These are phyloP conservation scores for Apiospora arundinis DNA, from an alignment of 2,329 filamentous ascomycete genomes.

Conservation along the genomic window DNA sequence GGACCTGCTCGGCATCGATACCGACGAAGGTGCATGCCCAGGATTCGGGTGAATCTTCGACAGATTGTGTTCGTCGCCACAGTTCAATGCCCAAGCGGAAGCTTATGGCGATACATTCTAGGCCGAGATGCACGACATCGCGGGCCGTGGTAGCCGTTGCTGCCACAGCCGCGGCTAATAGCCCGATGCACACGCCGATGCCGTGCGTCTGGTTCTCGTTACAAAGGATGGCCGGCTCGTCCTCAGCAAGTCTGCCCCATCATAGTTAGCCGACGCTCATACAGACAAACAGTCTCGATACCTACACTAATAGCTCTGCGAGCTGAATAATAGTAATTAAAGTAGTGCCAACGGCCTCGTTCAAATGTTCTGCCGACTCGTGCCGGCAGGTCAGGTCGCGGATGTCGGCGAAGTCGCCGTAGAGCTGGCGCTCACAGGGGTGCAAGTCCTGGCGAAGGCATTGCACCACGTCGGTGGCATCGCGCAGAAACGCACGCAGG, in stretches of 20 bases:
- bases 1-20: neutral
- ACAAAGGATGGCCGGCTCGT: neutral
- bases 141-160: slow-evolving; percentile 35
- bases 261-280: neutral
- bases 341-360: slow-evolving; percentile 15
- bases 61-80: slow-evolving; percentile 9
- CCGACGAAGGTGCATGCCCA: slow-evolving; percentile 18
- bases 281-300: neutral
- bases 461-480: slow-evolving; percentile 18
- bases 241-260: neutral
- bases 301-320: neutral
- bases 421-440: slow-evolving; percentile 8
- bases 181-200: slow-evolving; percentile 40
- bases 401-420: slow-evolving; percentile 19
- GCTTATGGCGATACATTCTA: slow-evolving; percentile 38
- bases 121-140: slow-evolving; percentile 38
- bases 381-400: slow-evolving; percentile 10
- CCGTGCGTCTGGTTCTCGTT: slow-evolving; percentile 3
- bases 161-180: slow-evolving; percentile 40
- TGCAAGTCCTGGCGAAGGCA: slow-evolving; percentile 11
- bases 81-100: slow-evolving; percentile 37
- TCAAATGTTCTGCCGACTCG: slow-evolving; percentile 14
- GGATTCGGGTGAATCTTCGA: slow-evolving; percentile 12
- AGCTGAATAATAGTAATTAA: slow-evolving; percentile 18
- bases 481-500: slow-evolving; percentile 11